Evolutionary conservation across 2,329 filamentous ascomycete species (phyloP).

Genomic region (Aspergillus tubingensis): DNA sequence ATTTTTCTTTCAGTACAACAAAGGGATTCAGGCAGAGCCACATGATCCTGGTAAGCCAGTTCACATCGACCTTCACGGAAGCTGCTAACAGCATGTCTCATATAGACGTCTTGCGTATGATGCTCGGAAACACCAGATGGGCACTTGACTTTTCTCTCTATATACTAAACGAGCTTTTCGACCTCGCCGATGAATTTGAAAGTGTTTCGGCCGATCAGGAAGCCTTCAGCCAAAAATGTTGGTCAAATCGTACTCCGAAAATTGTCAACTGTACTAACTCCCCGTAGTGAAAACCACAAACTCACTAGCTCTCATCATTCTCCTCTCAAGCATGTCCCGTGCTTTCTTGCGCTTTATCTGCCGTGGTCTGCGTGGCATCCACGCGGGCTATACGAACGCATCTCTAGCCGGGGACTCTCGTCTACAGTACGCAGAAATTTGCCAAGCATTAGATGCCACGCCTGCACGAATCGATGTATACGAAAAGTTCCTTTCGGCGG

Average conservation of each 20-base stretch:
- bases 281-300: constrained; percentile 36
- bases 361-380: constrained; percentile 62
- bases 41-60: constrained; percentile 59
- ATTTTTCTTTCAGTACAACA: constrained; percentile 66
- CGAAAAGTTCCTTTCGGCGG: constrained; percentile 64
- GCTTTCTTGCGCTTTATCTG: constrained; percentile 70
- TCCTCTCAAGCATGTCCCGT: constrained; percentile 74
- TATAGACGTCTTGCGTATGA: constrained; percentile 68
- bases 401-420: constrained; percentile 41
- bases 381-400: constrained; percentile 45
- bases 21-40: constrained; percentile 48
- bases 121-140: constrained; percentile 79
- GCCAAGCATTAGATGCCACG: constrained; percentile 53
- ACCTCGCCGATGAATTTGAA: constrained; percentile 45
- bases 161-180: constrained; percentile 56
- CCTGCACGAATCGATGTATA: constrained; percentile 63
- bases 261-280: constrained; percentile 6
- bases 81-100: not conserved
- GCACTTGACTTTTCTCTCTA: constrained; percentile 65
- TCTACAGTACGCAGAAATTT: constrained; percentile 55
- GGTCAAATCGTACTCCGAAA: constrained; percentile 7
- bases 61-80: not conserved
- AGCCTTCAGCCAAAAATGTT: constrained; percentile 41
- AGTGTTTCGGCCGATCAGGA: constrained; percentile 34
- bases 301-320: constrained; percentile 53